phyloP scores from a whole-genome alignment of 257 asterid genomes.

The Penstemon barbatus region DNA sequence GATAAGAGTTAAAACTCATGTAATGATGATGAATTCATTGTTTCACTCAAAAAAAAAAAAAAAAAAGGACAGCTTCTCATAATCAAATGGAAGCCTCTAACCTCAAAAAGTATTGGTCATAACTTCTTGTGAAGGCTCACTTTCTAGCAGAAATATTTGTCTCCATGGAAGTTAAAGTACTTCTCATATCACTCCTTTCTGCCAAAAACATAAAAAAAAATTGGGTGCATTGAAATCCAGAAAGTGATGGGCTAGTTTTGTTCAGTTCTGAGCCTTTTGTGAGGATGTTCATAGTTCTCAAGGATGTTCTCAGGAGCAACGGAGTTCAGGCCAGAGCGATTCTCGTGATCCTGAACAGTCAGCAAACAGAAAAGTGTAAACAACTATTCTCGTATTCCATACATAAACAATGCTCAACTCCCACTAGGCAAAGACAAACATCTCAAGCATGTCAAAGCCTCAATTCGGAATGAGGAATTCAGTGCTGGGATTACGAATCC shows the following conservation, averaged over 20 bases:
- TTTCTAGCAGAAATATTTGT: background rate
- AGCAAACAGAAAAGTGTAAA: background rate
- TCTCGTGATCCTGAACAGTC: constrained; percentile 25
- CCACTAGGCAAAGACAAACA: background rate
- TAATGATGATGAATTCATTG: too few relatives aligned
- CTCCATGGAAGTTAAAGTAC: background rate
- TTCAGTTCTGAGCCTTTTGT: constrained; percentile 43
- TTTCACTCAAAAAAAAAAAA: too few relatives aligned
- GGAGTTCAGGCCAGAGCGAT: constrained; percentile 27
- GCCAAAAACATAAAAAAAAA: background rate
- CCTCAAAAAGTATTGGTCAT: background rate
- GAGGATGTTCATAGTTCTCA: constrained; percentile 34
- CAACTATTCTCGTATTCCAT: too few relatives aligned
- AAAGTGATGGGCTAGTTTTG: constrained; percentile 26
- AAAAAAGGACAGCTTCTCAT: constrained; percentile 47
- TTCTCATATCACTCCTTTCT: constrained; percentile 12
- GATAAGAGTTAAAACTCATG: too few relatives aligned
- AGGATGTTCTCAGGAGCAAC: constrained; percentile 21
- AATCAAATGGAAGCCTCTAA: constrained; percentile 45
- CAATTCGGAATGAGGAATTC: too few relatives aligned
- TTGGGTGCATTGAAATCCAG: background rate
- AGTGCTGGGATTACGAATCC: too few relatives aligned
- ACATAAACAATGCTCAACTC: background rate
- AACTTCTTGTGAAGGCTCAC: background rate
- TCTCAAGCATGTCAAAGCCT: background rate